Evolutionary conservation across 192 early-diverging fungal genomes (phyloP).

Genomic region (Glomus cerebriforme): DNA sequence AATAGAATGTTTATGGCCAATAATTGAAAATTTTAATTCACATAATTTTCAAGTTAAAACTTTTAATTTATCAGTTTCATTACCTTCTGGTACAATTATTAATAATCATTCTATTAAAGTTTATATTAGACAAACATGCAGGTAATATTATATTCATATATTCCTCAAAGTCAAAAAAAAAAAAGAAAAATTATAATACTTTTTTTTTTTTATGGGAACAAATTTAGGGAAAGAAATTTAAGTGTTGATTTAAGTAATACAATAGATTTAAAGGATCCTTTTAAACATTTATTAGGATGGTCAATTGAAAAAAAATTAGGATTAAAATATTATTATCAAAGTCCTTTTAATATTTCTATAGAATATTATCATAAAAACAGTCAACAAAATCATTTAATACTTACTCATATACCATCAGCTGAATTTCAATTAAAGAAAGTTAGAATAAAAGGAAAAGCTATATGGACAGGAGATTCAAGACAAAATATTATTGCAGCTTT

Average conservation of each 20-base stretch:
- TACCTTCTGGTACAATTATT: conserved; percentile 37
- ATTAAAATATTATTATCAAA: conserved; percentile 25
- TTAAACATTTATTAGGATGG: conserved; percentile 13
- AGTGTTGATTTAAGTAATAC: not conserved
- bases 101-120: conserved; percentile 39
- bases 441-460: conserved; percentile 34
- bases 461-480: conserved; percentile 50
- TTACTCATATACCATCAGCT: conserved; percentile 39
- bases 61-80: conserved; percentile 33
- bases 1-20: conserved; percentile 17
- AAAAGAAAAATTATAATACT: too few species aligned
- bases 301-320: conserved; percentile 10
- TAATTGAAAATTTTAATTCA: conserved; percentile 10
- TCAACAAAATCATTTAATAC: conserved; percentile 55
- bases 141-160: too few species aligned
- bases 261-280: conserved; percentile 10
- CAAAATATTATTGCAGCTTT: conserved; percentile 50
- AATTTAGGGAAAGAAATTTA: not conserved
- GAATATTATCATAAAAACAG: conserved; percentile 53
- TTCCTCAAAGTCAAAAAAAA: too few species aligned
- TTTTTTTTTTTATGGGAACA: too few species aligned
- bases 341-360: conserved; percentile 48
- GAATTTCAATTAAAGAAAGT: conserved; percentile 15
- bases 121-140: not conserved
- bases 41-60: conserved; percentile 35